Conservation (phyloP, 331 rosid genomes). For the Quercus tomentella region DNA sequence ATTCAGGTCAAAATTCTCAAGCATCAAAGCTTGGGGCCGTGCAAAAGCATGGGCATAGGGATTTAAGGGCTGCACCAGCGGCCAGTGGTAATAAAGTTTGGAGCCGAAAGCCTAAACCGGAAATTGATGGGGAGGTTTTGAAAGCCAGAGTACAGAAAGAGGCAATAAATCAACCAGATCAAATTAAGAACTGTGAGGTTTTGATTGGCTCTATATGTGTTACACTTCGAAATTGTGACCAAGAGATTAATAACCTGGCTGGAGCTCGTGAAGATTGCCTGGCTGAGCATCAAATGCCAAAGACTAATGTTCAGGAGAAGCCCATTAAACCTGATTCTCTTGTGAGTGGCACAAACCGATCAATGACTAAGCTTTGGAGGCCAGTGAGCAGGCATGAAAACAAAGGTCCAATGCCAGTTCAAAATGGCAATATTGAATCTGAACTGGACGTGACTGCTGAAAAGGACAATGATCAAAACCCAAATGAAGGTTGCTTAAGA, state of each 20-base stretch:
- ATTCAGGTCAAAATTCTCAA: constrained; percentile 41
- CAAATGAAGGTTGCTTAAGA: constrained; percentile 29
- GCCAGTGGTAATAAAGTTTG: constrained; percentile 42
- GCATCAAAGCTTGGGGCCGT: constrained; percentile 32
- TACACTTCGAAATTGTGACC: constrained; percentile 52
- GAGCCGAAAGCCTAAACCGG: constrained; percentile 61
- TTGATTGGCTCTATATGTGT: constrained; percentile 81
- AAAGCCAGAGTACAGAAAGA: constrained; percentile 37
- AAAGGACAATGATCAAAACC: constrained; percentile 25
- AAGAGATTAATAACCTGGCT: constrained; percentile 29
- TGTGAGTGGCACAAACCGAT: constrained; percentile 30
- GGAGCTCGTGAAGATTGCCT: constrained; percentile 27
- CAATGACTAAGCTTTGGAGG: constrained; percentile 49
- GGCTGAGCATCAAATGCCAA: constrained; percentile 35
- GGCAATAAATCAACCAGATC: constrained; percentile 24
- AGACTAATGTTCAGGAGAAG: constrained; percentile 38
- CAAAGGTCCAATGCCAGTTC: constrained; percentile 33
- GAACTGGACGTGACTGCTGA: constrained; percentile 30
- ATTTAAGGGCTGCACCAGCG: constrained; percentile 29
- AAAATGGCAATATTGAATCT: constrained; percentile 29
- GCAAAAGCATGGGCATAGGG: constrained; percentile 41
- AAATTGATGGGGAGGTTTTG: constrained; percentile 33
- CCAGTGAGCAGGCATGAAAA: constrained; percentile 45
- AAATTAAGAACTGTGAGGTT: constrained; percentile 48
- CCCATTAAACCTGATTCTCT: constrained; percentile 37